Conservation (phyloP, 768 basidiomycete species). For the Coprinopsis cinerea region DNA sequence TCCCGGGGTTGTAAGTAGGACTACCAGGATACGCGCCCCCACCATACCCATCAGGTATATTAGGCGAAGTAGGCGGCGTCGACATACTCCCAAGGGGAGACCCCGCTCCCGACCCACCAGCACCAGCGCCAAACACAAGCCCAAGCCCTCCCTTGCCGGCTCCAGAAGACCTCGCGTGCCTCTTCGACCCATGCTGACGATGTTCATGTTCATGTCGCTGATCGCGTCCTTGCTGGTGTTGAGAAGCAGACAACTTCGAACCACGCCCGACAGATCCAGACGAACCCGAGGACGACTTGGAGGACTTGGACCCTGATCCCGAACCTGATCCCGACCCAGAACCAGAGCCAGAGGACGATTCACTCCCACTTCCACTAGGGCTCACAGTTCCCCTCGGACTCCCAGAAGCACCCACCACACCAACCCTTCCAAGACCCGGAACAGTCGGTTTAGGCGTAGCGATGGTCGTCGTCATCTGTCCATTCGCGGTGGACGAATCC, state of each 20-base stretch:
- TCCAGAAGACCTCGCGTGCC: neutral
- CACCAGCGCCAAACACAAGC: neutral
- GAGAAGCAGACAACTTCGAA: too few relatives aligned
- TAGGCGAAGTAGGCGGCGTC: neutral
- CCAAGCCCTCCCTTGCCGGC: neutral
- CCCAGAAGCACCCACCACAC: too few relatives aligned
- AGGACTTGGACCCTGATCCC: neutral
- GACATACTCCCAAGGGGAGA: neutral
- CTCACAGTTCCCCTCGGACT: neutral
- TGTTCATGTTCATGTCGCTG: neutral
- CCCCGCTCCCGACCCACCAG: neutral
- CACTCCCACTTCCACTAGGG: constrained; percentile 11
- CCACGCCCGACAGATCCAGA: neutral
- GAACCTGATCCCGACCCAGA: neutral
- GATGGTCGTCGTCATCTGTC: neutral
- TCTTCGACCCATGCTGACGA: neutral
- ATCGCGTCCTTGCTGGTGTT: neutral
- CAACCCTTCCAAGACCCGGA: neutral
- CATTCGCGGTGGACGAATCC: neutral
- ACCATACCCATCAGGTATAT: too few relatives aligned
- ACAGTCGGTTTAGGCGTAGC: neutral
- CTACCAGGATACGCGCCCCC: too few relatives aligned
- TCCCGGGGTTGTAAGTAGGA: too few relatives aligned
- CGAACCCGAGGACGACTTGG: neutral
- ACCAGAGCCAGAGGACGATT: constrained; percentile 3